A percentile compares a stretch with the other conserved stretches of the same genome.
Conservation (phyloP, 2,329 filamentous ascomycete species). For the Aspergillus cejpii region DNA sequence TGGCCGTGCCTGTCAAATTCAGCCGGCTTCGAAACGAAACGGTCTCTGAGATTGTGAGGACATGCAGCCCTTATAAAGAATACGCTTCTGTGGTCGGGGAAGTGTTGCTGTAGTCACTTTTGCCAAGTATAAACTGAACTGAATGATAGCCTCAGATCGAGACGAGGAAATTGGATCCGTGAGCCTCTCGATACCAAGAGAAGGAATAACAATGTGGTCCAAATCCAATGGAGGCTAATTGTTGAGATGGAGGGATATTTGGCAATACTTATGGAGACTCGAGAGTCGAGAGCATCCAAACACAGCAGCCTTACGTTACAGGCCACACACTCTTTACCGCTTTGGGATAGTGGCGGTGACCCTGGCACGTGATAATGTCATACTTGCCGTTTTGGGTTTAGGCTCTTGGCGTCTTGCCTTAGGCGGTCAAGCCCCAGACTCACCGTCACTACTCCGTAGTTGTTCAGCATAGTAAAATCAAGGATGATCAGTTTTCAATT, state of each 20-base stretch:
- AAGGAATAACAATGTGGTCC: neutral
- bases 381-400: neutral
- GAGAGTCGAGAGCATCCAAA: neutral
- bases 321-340: neutral
- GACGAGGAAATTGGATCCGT: neutral
- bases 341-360: neutral
- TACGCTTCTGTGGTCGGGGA: neutral
- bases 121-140: slow-evolving; percentile 5
- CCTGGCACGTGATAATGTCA: neutral
- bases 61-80: neutral
- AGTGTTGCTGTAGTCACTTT: slow-evolving; percentile 10
- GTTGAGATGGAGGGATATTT: neutral
- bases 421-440: neutral
- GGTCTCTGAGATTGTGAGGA: slow-evolving; percentile 1
- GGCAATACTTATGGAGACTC: neutral
- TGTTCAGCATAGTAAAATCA: too few species aligned
- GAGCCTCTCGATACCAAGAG: neutral
- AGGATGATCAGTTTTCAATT: neutral
- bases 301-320: neutral
- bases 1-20: neutral
- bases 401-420: neutral
- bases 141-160: neutral
- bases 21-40: slow-evolving; percentile 1
- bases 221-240: neutral
- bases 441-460: neutral